phyloP scores from a whole-genome alignment of 2,329 filamentous ascomycete genomes.

The Rosellinia necatrix region DNA sequence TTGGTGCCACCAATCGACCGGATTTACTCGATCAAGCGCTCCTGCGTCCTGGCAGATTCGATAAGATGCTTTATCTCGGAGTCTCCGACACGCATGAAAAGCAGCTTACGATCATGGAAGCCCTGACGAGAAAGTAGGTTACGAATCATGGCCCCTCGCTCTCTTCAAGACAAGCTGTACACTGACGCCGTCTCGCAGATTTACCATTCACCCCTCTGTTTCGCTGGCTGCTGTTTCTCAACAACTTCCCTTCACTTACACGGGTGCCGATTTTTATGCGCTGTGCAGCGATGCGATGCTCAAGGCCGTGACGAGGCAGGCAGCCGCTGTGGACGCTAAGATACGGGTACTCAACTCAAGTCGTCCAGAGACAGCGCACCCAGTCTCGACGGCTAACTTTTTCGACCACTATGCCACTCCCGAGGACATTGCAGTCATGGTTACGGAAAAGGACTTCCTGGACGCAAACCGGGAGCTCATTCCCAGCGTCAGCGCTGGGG shows the following conservation, averaged over 20 bases:
- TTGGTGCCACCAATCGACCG: slow-evolving; percentile 93
- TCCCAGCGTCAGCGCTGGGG: slow-evolving; percentile 90
- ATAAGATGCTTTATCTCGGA: slow-evolving; percentile 97
- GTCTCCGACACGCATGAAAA: slow-evolving; percentile 97
- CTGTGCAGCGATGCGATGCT: slow-evolving; percentile 98
- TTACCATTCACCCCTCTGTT: slow-evolving; percentile 79
- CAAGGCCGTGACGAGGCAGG: slow-evolving; percentile 93
- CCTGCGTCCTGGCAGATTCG: slow-evolving; percentile 87
- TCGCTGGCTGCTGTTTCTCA: slow-evolving; percentile 77
- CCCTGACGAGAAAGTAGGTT: slow-evolving; percentile 87
- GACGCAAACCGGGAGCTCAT: slow-evolving; percentile 83
- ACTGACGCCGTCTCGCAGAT: slow-evolving; percentile 56
- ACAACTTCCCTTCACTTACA: slow-evolving; percentile 90
- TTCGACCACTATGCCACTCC: slow-evolving; percentile 89
- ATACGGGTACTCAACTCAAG: slow-evolving; percentile 70
- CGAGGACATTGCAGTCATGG: slow-evolving; percentile 84
- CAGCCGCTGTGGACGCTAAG: slow-evolving; percentile 80
- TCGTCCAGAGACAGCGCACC: slow-evolving; percentile 45
- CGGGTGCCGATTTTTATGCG: slow-evolving; percentile 95
- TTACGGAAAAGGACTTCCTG: slow-evolving; percentile 86
- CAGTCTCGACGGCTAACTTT: slow-evolving; percentile 86
- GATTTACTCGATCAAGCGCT: slow-evolving; percentile 91
- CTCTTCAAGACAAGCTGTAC: not conserved
- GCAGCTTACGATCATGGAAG: slow-evolving; percentile 91
- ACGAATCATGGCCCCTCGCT: not conserved